phyloP scores from a whole-genome alignment of 176 grass and related monocot genomes.

The Juncus effusus region DNA sequence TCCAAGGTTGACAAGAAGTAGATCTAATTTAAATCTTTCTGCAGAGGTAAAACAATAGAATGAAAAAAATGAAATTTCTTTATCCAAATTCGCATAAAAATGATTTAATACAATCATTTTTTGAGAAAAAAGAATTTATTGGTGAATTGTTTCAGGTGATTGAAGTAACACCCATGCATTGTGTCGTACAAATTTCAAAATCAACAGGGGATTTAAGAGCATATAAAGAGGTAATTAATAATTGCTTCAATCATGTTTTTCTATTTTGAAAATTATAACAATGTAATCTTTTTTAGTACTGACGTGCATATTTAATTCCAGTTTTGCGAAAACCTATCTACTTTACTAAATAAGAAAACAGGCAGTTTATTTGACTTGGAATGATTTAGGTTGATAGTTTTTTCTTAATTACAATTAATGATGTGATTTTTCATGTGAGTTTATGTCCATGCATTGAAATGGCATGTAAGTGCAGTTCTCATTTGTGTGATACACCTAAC shows the following conservation, averaged over 20 bases:
- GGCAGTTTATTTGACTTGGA: constrained; percentile 24
- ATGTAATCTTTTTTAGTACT: background rate
- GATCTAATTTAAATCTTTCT: constrained; percentile 42
- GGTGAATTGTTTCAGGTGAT: constrained; percentile 44
- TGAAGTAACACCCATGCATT: constrained; percentile 46
- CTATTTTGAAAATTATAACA: background rate
- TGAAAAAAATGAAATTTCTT: no score
- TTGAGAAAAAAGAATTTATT: no score
- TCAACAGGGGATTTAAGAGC: constrained; percentile 51
- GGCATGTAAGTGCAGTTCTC: no score
- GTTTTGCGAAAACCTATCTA: constrained; percentile 56
- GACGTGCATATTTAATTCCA: constrained; percentile 22
- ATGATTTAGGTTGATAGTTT: background rate
- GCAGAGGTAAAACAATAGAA: constrained; percentile 39
- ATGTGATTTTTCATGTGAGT: no score
- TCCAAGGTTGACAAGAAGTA: constrained; percentile 38
- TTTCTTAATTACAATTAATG: no score
- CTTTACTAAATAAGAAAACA: constrained; percentile 35
- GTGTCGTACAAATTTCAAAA: constrained; percentile 48
- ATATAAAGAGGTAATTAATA: constrained; percentile 45
- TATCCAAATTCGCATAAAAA: background rate
- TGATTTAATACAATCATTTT: background rate
- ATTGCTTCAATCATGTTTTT: constrained; percentile 2
- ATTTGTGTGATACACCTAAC: no score
- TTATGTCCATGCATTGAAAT: no score